Evolutionary conservation across 257 asterid species (phyloP).

Genomic region (Scutellaria minor): DNA sequence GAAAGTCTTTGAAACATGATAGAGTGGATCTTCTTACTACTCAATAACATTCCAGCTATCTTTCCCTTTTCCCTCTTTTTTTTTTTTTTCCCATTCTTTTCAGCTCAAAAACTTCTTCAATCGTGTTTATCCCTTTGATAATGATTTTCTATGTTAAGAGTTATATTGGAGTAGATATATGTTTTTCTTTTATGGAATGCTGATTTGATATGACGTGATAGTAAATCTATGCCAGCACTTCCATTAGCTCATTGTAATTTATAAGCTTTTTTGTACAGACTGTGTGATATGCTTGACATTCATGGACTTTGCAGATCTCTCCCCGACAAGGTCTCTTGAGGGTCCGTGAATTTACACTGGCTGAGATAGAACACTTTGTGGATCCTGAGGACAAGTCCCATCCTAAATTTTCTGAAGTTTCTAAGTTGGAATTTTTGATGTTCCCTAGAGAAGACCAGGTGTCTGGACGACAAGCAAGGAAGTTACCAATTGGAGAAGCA

Average conservation of each 20-base stretch:
- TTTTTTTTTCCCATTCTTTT: neutral
- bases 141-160: neutral
- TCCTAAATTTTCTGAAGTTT: slow-evolving; percentile 70
- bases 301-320: slow-evolving; percentile 58
- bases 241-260: neutral
- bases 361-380: slow-evolving; percentile 87
- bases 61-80: no score
- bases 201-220: slow-evolving; percentile 4
- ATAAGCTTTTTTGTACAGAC: neutral
- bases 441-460: slow-evolving; percentile 86
- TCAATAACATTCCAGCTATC: neutral
- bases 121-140: neutral
- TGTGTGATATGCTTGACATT: slow-evolving; percentile 13
- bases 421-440: slow-evolving; percentile 69
- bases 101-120: neutral
- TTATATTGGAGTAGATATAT: neutral
- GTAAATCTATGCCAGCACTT: neutral
- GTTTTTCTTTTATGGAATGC: neutral
- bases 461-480: slow-evolving; percentile 63
- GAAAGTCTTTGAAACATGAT: neutral
- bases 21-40: neutral
- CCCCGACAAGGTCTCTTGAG: slow-evolving; percentile 90
- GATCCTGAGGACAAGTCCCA: slow-evolving; percentile 83
- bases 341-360: slow-evolving; percentile 82
- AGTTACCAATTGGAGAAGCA: slow-evolving; percentile 66